Evolutionary conservation across 75 land plant species (phyloP), one percentile per base, ranked within the genome.

Genomic region (Pinus taeda): DNA sequence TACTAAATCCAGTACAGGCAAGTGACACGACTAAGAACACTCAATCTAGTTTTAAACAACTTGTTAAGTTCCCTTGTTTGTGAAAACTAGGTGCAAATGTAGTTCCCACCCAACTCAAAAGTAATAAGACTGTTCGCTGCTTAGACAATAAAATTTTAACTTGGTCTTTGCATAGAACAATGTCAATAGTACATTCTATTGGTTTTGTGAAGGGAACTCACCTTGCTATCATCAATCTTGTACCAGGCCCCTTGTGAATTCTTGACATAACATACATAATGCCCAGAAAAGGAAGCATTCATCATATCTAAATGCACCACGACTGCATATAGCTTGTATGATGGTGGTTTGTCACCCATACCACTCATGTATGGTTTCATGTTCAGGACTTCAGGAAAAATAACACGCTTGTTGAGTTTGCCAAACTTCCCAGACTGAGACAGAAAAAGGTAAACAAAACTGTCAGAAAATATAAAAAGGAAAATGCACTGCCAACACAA

Each of bases 281-380:
- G 98, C 30, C 98, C 98, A 75, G 93, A 95, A 81, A 88, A 93
- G 59, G 95, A 81, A 63, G 95, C 88, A 90, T 94, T 94, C 83
- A 89, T 85, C 76, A 86, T 79, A 78, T 93, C 96, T 75, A 91
- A 78, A 80, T 95, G 98, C 3, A 93, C 98, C 11, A 95, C 85
- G n/a, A 95, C 96, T 2, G 83, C 96, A 81, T 91, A 95, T 30
- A 95, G 98, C 76, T 80, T 81, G 57, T 95, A 95, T 18, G 84
- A 63, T 60, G 91, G 96, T 3, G 85, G 85, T 74, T 74, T 87
- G 59, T 86, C 94, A 71, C 80, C 84, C 21, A 58, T 74, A 15
- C 86, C 84, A 76, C 90, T 85, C 90, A 91, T 95, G 76, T 85
- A 95, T 22, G 88, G 90, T n/a, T 83, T 82, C 83, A 95, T 66